Conservation (phyloP, 139 green algal species). For the Astrephomene gubernaculifera region DNA sequence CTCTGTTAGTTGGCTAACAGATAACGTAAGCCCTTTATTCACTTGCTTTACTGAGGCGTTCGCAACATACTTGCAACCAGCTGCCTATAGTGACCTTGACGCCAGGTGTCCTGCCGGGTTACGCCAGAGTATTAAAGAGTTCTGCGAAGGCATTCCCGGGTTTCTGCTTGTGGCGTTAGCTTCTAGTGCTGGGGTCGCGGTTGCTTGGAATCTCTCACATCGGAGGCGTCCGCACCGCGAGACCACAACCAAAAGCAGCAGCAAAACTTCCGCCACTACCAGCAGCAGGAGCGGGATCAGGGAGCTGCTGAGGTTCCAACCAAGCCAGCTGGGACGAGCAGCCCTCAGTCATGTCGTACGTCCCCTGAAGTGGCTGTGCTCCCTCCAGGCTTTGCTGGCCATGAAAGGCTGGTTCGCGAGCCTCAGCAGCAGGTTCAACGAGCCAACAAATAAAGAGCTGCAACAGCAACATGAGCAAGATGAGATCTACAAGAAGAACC, state of each 20-base stretch:
- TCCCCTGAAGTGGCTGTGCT: not conserved
- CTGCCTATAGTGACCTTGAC: too few relatives aligned
- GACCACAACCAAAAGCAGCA: not conserved
- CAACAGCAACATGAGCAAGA: not conserved
- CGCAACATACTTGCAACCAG: too few relatives aligned
- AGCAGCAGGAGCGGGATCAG: too few relatives aligned
- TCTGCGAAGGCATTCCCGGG: not conserved
- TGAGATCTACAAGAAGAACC: not conserved
- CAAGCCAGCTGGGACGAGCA: too few relatives aligned
- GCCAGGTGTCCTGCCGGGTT: not conserved
- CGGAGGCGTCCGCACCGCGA: not conserved
- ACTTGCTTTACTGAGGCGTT: too few relatives aligned
- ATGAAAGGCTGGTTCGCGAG: not conserved
- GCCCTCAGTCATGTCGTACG: not conserved
- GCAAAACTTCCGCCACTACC: too few relatives aligned
- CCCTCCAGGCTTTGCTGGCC: not conserved
- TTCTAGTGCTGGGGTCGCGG: not conserved
- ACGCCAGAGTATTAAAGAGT: not conserved
- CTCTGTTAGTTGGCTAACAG: too few relatives aligned
- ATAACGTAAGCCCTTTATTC: too few relatives aligned
- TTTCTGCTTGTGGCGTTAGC: not conserved
- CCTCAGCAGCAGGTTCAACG: not conserved
- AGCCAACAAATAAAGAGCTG: too few relatives aligned
- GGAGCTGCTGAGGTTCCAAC: too few relatives aligned
- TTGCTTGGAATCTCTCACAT: not conserved